A percentile compares a stretch with the other conserved stretches of the same genome.
These are phyloP conservation scores for Ichthyophonus hoferi DNA, from an alignment of 208 protist species.

Conservation along the genomic window DNA sequence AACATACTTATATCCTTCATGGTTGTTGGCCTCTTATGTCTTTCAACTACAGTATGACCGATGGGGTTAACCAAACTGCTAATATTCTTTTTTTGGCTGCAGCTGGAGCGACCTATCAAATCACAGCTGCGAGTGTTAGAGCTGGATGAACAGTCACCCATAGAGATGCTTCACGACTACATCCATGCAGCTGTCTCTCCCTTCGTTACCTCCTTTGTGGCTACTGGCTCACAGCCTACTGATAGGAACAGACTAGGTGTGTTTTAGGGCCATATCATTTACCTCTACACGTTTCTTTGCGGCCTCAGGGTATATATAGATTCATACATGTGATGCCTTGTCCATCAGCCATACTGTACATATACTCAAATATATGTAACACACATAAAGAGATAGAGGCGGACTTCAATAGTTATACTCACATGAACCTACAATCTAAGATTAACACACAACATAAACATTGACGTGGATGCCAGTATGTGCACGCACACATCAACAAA, in stretches of 20 bases:
- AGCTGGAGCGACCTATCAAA: background rate
- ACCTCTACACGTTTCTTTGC: background rate
- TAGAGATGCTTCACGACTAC: slow-evolving; percentile 59
- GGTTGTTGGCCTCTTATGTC: no score
- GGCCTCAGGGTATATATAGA: background rate
- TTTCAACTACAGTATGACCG: no score
- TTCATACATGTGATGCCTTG: background rate
- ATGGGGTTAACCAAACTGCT: no score
- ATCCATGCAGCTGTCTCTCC: slow-evolving; percentile 58
- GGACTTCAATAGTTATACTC: background rate
- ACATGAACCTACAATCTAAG: no score
- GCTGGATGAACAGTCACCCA: slow-evolving; percentile 55
- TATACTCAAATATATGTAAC: background rate
- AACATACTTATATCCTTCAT: no score
- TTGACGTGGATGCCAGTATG: background rate
- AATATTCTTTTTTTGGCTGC: no score
- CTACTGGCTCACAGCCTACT: background rate
- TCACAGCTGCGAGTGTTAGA: slow-evolving; percentile 55
- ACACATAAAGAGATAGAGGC: background rate
- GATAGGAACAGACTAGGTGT: background rate
- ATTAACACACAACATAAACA: no score
- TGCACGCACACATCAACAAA: background rate
- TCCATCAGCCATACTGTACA: background rate
- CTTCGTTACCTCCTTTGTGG: slow-evolving; percentile 48
- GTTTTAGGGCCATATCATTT: background rate